These are phyloP conservation scores for Cyclotella kingstonii DNA, from an alignment of 108 stramenopile genomes.

Conservation along the genomic window DNA sequence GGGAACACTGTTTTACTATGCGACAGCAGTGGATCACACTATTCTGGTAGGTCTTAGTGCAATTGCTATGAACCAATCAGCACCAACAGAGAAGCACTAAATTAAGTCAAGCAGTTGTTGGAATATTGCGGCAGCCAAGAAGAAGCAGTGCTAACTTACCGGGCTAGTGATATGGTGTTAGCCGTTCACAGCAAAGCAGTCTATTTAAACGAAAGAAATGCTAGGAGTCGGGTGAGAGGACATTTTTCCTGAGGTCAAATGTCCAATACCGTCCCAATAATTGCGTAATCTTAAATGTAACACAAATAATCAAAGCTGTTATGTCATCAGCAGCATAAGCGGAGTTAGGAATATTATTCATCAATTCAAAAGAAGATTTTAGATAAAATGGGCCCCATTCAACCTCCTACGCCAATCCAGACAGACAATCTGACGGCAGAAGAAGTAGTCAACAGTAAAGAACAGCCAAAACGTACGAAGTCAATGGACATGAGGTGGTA, in stretches of 20 bases:
- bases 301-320: slow-evolving; percentile 31
- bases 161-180: no score
- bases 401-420: no score
- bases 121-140: no score
- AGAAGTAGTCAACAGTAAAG: no score
- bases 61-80: neutral
- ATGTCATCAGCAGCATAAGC: slow-evolving; percentile 47
- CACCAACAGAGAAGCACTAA: slow-evolving; percentile 17
- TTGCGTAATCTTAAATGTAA: slow-evolving; percentile 21
- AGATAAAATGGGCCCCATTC: no score
- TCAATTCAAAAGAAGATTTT: slow-evolving; percentile 40
- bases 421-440: no score
- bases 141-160: no score
- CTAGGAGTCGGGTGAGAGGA: slow-evolving; percentile 41
- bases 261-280: slow-evolving; percentile 9
- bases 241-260: slow-evolving; percentile 17
- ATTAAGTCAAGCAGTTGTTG: slow-evolving; percentile 26
- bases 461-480: no score
- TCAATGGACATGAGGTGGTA: no score
- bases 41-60: slow-evolving; percentile 1
- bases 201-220: no score
- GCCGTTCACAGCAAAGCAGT: no score
- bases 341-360: slow-evolving; percentile 40
- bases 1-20: slow-evolving; percentile 48
- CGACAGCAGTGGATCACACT: slow-evolving; percentile 44